Percentiles rank a stretch among this genome's conserved stretches.
Evolutionary conservation across 2,329 filamentous ascomycete species (phyloP).

Genomic region (Colletotrichum sp.): DNA sequence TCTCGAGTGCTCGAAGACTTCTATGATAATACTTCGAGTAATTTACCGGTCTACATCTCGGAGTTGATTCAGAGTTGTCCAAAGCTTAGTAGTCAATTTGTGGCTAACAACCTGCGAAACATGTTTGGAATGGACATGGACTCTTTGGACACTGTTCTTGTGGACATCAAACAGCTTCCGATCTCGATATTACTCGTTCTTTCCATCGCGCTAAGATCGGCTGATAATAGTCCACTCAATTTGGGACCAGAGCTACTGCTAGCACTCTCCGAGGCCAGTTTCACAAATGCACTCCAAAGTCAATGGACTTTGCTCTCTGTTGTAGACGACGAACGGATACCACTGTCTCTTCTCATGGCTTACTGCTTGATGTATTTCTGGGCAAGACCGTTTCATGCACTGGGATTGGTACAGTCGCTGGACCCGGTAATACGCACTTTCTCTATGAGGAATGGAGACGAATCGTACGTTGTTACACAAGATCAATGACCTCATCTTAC

Average conservation of each 20-base stretch:
- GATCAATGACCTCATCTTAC: background rate
- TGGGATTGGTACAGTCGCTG: background rate
- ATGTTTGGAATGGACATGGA: background rate
- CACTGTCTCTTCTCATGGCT: background rate
- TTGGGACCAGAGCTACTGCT: background rate
- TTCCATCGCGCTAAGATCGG: background rate
- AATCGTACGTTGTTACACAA: background rate
- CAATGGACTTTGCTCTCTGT: background rate
- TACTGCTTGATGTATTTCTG: background rate
- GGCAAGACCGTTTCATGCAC: constrained; percentile 1
- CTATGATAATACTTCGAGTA: background rate
- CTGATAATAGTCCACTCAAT: background rate
- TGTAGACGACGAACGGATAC: background rate
- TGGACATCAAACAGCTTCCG: background rate
- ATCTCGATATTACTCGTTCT: background rate
- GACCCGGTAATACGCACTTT: background rate
- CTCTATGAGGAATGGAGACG: background rate
- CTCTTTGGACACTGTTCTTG: background rate
- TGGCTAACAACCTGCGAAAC: background rate
- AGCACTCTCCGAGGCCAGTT: background rate
- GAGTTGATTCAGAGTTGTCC: background rate
- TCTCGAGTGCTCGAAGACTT: background rate
- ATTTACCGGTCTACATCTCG: background rate
- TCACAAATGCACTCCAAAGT: background rate
- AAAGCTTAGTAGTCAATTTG: background rate